Conservation (phyloP, 306 rosid species). For the Hippophae tibetana region DNA sequence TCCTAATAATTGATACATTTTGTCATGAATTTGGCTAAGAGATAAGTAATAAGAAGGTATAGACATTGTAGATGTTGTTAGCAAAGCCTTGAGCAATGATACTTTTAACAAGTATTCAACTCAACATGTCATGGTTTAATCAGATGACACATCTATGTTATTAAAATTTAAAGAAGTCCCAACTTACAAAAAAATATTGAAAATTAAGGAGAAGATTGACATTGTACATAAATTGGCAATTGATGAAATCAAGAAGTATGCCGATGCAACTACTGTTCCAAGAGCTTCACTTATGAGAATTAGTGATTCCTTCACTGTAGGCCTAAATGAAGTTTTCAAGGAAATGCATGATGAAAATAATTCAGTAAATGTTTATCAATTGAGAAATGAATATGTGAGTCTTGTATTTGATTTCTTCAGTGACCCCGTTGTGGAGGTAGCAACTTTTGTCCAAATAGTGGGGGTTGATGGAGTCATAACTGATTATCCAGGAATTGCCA, state of each 20-base stretch:
- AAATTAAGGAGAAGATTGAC: slow-evolving; percentile 19
- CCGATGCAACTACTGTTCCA: slow-evolving; percentile 46
- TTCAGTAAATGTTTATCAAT: slow-evolving; percentile 31
- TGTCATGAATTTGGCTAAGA: not conserved
- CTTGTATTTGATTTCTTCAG: slow-evolving; percentile 61
- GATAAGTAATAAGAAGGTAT: slow-evolving; percentile 22
- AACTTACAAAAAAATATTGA: slow-evolving; percentile 44
- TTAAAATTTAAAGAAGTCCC: slow-evolving; percentile 43
- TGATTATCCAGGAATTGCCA: slow-evolving; percentile 66
- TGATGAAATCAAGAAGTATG: slow-evolving; percentile 62
- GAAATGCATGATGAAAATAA: slow-evolving; percentile 52
- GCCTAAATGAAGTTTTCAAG: slow-evolving; percentile 32
- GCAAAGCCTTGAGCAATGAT: slow-evolving; percentile 51
- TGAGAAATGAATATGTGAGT: slow-evolving; percentile 57
- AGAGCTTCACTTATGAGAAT: slow-evolving; percentile 17
- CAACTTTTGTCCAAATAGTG: slow-evolving; percentile 34
- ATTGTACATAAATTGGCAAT: slow-evolving; percentile 31
- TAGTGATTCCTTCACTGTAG: slow-evolving; percentile 16
- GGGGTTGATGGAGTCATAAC: slow-evolving; percentile 62
- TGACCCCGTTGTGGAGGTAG: slow-evolving; percentile 56
- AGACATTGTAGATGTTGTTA: slow-evolving; percentile 53
- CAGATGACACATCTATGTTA: slow-evolving; percentile 81
- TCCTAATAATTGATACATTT: too few relatives aligned
- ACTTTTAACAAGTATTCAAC: slow-evolving; percentile 57
- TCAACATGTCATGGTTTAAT: slow-evolving; percentile 57